phyloP scores from a whole-genome alignment of 2,329 filamentous ascomycete genomes.

The Neopestalotiopsis sp. region DNA sequence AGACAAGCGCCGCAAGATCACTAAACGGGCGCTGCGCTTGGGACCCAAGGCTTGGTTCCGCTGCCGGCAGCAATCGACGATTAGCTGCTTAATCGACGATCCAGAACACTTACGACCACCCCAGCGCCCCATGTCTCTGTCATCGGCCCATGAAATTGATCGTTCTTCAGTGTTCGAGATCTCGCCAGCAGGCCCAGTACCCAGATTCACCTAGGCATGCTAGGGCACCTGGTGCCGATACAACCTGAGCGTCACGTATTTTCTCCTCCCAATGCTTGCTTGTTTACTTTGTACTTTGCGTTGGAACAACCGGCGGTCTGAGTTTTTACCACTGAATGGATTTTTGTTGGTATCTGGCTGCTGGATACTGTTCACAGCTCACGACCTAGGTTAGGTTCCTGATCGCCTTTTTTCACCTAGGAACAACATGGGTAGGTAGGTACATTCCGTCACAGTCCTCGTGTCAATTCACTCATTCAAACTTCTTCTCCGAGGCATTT shows the following conservation, averaged over 20 bases:
- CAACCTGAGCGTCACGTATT: background rate
- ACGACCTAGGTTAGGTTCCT: too few relatives aligned
- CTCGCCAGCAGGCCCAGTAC: background rate
- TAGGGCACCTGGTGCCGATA: background rate
- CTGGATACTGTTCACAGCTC: too few relatives aligned
- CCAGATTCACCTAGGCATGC: background rate
- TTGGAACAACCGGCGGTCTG: background rate
- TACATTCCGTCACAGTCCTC: too few relatives aligned
- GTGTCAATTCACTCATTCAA: too few relatives aligned
- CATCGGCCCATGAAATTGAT: background rate
- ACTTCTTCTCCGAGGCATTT: too few relatives aligned
- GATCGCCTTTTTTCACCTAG: too few relatives aligned
- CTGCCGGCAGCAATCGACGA: background rate
- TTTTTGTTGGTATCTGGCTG: too few relatives aligned
- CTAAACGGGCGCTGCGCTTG: background rate
- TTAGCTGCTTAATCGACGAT: constrained; percentile 10
- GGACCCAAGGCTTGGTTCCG: constrained; percentile 2
- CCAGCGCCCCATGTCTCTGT: background rate
- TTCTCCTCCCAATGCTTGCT: background rate
- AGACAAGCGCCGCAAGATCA: background rate
- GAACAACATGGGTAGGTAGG: too few relatives aligned
- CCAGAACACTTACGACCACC: background rate
- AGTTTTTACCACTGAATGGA: background rate
- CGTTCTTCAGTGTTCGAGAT: background rate
- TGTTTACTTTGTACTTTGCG: background rate